phyloP scores from a whole-genome alignment of 2,329 filamentous ascomycete species.

The Hymenoscyphus linearis region DNA sequence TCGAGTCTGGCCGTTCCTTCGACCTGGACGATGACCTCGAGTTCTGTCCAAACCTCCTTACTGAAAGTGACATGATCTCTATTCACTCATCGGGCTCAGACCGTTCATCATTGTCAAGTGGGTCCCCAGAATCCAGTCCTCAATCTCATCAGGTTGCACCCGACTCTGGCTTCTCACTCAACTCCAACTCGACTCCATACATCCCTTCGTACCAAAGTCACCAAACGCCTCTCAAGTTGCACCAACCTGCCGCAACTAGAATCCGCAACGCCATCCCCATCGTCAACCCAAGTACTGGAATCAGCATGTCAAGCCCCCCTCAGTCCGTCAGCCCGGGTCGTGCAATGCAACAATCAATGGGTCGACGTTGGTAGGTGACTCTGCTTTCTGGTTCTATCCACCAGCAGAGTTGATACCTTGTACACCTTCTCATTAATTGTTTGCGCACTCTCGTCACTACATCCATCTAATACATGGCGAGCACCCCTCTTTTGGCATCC shows the following conservation, averaged over 20 bases:
- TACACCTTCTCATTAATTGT: slow-evolving; percentile 27
- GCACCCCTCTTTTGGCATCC: slow-evolving; percentile 23
- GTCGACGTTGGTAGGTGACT: slow-evolving; percentile 30
- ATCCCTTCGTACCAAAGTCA: slow-evolving; percentile 64
- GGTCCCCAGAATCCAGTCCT: slow-evolving; percentile 86
- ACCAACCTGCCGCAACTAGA: slow-evolving; percentile 85
- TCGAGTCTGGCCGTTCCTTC: slow-evolving; percentile 88
- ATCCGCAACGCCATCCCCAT: slow-evolving; percentile 95
- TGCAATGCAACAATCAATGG: slow-evolving; percentile 40
- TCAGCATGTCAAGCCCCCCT: slow-evolving; percentile 82
- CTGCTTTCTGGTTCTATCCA: slow-evolving; percentile 22
- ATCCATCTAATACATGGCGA: slow-evolving; percentile 9
- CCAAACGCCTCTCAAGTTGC: slow-evolving; percentile 67
- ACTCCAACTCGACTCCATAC: slow-evolving; percentile 61
- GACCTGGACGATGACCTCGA: slow-evolving; percentile 94
- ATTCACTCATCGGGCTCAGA: slow-evolving; percentile 88
- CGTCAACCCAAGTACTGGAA: slow-evolving; percentile 89
- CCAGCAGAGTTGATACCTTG: slow-evolving; percentile 19
- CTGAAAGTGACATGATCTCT: slow-evolving; percentile 76
- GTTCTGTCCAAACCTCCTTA: slow-evolving; percentile 89
- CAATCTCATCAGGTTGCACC: slow-evolving; percentile 75
- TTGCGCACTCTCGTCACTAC: slow-evolving; percentile 28
- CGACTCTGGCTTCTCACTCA: slow-evolving; percentile 69
- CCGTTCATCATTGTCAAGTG: slow-evolving; percentile 89
- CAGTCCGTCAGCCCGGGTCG: slow-evolving; percentile 60